These are phyloP conservation scores for Aspergillus terreus DNA, from an alignment of 2,329 filamentous ascomycete species.

Conservation along the genomic window DNA sequence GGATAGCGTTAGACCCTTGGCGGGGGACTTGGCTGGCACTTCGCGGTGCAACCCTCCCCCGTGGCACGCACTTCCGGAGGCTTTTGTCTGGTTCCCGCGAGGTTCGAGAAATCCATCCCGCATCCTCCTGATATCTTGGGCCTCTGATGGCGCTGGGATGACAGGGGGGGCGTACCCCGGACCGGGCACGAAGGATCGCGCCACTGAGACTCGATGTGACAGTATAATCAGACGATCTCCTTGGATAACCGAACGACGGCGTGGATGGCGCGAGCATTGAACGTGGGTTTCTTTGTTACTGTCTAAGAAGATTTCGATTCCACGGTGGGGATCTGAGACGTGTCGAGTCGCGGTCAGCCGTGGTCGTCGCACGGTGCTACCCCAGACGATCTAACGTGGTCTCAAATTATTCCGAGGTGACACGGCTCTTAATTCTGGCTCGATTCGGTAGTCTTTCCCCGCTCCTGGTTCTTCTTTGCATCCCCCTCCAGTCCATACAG, in stretches of 20 bases:
- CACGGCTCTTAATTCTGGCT: background rate
- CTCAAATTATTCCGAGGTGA: no score
- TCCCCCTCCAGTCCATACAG: constrained; percentile 40
- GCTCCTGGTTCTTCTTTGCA: constrained; percentile 19
- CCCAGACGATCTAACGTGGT: no score
- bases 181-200: background rate
- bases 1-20: constrained; percentile 2
- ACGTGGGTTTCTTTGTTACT: no score
- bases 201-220: background rate
- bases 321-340: no score
- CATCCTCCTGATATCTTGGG: no score
- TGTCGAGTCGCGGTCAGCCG: no score
- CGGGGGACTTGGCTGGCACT: constrained; percentile 20
- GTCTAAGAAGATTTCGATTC: no score
- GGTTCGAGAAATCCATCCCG: background rate
- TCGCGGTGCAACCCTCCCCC: constrained; percentile 21
- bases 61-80: constrained; percentile 12
- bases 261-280: no score
- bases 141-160: no score
- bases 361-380: no score
- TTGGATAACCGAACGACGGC: background rate
- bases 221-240: background rate
- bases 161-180: background rate
- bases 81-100: background rate
- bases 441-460: background rate